A percentile compares a stretch with the other conserved stretches of the same genome.
These are phyloP conservation scores for Nannochloropsis gaditana DNA, from an alignment of 108 stramenopile genomes.

Conservation along the genomic window DNA sequence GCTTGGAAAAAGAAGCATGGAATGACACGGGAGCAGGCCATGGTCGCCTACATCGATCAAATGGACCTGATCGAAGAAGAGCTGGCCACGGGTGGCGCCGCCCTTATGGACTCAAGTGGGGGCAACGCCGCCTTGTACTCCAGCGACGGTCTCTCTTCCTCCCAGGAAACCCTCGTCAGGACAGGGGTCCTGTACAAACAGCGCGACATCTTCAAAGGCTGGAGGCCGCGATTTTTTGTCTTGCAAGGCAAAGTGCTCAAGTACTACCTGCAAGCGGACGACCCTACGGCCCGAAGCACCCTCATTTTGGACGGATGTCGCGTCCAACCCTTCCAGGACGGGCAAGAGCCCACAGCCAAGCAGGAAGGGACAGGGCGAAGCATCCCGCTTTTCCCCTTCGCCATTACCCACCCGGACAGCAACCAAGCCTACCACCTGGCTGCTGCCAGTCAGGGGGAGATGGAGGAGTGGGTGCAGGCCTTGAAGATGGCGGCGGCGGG, in stretches of 20 bases:
- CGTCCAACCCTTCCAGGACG: neutral
- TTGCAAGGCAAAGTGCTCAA: neutral
- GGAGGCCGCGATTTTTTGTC: neutral
- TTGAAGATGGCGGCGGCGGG: neutral
- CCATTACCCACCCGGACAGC: neutral
- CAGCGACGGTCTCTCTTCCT: neutral
- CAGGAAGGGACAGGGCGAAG: neutral
- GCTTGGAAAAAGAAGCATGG: constrained; percentile 9
- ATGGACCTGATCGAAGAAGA: constrained; percentile 14
- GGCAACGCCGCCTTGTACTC: neutral
- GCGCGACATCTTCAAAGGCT: neutral
- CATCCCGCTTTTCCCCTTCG: neutral
- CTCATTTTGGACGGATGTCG: neutral
- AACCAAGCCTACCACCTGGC: neutral
- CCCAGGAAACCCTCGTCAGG: neutral
- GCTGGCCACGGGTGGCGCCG: neutral
- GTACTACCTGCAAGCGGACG: neutral
- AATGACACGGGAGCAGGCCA: constrained; percentile 10
- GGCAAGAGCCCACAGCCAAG: neutral
- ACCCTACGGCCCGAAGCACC: neutral
- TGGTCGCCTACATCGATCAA: neutral
- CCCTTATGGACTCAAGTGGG: neutral
- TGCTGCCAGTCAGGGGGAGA: constrained; percentile 15
- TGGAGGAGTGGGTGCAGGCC: neutral
- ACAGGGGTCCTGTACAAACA: constrained; percentile 6